Base-by-base conservation (phyloP, 345 rosid genomes). In the Kandelia obovata region DNA sequence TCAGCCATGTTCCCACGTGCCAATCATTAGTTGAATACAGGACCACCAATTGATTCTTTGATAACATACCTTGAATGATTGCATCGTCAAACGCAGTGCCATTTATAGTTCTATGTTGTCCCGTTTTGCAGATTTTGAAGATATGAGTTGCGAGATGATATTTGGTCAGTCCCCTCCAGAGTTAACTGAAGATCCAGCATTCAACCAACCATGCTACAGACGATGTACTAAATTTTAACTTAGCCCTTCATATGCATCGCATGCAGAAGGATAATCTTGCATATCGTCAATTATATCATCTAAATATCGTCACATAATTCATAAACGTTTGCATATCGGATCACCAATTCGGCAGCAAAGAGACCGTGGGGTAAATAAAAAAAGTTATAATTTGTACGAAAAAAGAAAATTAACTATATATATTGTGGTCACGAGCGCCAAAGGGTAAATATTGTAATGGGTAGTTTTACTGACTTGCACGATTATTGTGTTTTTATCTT, bases 81-180 rank as follows among this genome's bases (percentile, higher is more conserved):
- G 9, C 59, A 53, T 60, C 26, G 19, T 43, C 15, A 21, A 56
- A 57, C 57, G 60, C n/a, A 60, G 57, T 67, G 39, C 15, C 37
- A 35, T 65, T 51, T 20, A 65, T 60, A 19, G 28, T 39, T 63
- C 7, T 61, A 35, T 52, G 15, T 49, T 64, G 57, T 71, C 46
- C 78, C 66, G 68, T 74, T 71, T 56, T 81, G 77, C 85, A 95
- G 97, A 95, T 85, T 95, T 95, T 84, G 88, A 92, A 55, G 96
- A 92, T 73, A 89, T 88, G 88, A 95, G 97, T 61, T 95, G 99
- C 27, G 83, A 92, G 81, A 92, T 92, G 93, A 83, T 95, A 76
- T 92, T 87, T 68, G 99, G 99, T 53, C 85, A 83, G 75, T 93
- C 91, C 5, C 97, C 97, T 62, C 92, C 92, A 32, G 71, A 77